These are phyloP conservation scores for Tolypocladium tundrense DNA, from an alignment of 2,329 filamentous ascomycete genomes.

Conservation along the genomic window DNA sequence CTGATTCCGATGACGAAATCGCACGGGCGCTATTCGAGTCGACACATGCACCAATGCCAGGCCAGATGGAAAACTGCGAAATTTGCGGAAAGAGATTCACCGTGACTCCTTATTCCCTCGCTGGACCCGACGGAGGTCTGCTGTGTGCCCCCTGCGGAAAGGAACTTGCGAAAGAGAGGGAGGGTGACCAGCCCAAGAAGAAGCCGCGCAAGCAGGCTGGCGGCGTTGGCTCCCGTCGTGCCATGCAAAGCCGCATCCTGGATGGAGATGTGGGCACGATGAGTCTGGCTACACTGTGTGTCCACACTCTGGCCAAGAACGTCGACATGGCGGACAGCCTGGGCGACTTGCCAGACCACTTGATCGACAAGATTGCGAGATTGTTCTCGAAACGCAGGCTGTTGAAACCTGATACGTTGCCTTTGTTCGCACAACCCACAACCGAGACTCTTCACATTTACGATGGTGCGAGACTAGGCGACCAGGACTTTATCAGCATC, in stretches of 20 bases:
- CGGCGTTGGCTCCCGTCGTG: constrained; percentile 55
- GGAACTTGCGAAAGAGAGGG: constrained; percentile 54
- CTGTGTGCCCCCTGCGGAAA: constrained; percentile 76
- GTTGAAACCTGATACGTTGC: constrained; percentile 40
- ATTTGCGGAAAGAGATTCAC: constrained; percentile 82
- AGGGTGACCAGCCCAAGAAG: constrained; percentile 24
- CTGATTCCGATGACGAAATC: constrained; percentile 40
- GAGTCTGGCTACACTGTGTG: constrained; percentile 52
- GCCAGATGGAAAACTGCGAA: constrained; percentile 83
- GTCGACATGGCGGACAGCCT: constrained; percentile 52
- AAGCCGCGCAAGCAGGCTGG: constrained; percentile 37
- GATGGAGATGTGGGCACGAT: constrained; percentile 67
- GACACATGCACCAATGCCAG: constrained; percentile 50
- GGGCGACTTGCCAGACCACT: constrained; percentile 44
- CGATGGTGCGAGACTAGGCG: constrained; percentile 53
- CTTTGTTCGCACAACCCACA: constrained; percentile 45
- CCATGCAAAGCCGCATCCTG: constrained; percentile 72
- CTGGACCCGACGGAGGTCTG: constrained; percentile 74
- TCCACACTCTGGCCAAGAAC: constrained; percentile 53
- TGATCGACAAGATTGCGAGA: constrained; percentile 49
- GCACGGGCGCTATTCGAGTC: constrained; percentile 38
- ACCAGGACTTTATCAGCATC: constrained; percentile 69
- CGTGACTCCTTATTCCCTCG: constrained; percentile 79
- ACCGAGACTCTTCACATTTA: constrained; percentile 45
- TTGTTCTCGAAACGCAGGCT: constrained; percentile 51